A percentile compares a stretch with the other conserved stretches of the same genome.
Evolutionary conservation across 2,329 filamentous ascomycete genomes (phyloP).

Genomic region (Eutypella sp.): DNA sequence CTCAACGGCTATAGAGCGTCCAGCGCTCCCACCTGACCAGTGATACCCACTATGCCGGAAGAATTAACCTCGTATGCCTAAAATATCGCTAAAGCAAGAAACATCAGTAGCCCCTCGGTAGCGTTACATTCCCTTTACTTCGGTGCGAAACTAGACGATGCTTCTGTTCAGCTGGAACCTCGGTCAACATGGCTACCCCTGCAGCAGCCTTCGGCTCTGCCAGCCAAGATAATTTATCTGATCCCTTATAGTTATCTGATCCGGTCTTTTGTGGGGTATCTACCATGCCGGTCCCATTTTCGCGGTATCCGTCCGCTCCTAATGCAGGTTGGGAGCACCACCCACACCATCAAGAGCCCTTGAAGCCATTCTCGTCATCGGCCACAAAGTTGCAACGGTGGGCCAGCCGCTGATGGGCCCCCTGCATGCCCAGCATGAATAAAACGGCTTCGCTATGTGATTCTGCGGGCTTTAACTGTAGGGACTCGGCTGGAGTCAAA

Average conservation of each 20-base stretch:
- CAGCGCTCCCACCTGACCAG: too few species aligned
- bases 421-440: neutral
- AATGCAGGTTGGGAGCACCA: neutral
- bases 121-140: too few species aligned
- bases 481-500: too few species aligned
- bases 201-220: conserved; percentile 5
- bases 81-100: too few species aligned
- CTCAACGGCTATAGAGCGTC: too few species aligned
- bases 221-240: conserved; percentile 22
- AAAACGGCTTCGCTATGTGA: neutral
- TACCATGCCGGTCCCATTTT: conserved; percentile 11
- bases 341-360: neutral
- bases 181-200: conserved; percentile 5
- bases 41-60: too few species aligned
- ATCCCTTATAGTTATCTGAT: conserved; percentile 29
- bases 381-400: neutral
- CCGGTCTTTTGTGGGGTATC: conserved; percentile 17
- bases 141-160: too few species aligned
- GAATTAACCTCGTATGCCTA: too few species aligned
- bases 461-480: neutral
- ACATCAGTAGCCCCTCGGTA: too few species aligned
- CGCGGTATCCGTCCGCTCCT: conserved; percentile 13
- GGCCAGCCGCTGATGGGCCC: neutral
- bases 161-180: too few species aligned
- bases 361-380: neutral